Conservation (phyloP, 2,329 filamentous ascomycete species). For the Botrytis squamosa region DNA sequence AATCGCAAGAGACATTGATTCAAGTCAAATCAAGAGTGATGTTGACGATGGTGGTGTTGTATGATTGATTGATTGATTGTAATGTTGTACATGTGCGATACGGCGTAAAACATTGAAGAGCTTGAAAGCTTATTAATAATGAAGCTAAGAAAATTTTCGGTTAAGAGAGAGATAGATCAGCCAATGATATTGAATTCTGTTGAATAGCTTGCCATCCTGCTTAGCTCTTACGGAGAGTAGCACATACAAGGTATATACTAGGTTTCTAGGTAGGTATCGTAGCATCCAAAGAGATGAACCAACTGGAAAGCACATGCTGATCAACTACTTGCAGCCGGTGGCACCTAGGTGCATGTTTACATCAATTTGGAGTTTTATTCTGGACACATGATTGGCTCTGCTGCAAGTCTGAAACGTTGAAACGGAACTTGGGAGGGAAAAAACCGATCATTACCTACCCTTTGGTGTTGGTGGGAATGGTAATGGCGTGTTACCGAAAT, state of each 20-base stretch:
- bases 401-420: slow-evolving; percentile 12
- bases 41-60: not conserved
- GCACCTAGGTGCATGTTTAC: not conserved
- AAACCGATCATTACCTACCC: not conserved
- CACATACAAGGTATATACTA: not conserved
- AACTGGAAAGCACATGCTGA: slow-evolving; percentile 15
- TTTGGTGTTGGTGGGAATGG: slow-evolving; percentile 3
- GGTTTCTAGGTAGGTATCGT: not conserved
- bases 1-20: not conserved
- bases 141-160: not conserved
- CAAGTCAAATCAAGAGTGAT: not conserved
- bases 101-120: not conserved
- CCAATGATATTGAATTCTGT: not conserved
- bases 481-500: slow-evolving; percentile 5
- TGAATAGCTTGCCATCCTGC: not conserved
- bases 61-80: not conserved
- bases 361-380: too few relatives aligned
- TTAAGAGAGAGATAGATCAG: not conserved
- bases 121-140: not conserved
- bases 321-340: not conserved
- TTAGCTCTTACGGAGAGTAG: not conserved
- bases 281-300: not conserved
- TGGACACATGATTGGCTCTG: not conserved
- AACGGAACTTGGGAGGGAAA: not conserved
- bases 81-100: not conserved